Base-by-base conservation (phyloP, 2,329 filamentous ascomycete species). In the Aspergillus aculeatus region DNA sequence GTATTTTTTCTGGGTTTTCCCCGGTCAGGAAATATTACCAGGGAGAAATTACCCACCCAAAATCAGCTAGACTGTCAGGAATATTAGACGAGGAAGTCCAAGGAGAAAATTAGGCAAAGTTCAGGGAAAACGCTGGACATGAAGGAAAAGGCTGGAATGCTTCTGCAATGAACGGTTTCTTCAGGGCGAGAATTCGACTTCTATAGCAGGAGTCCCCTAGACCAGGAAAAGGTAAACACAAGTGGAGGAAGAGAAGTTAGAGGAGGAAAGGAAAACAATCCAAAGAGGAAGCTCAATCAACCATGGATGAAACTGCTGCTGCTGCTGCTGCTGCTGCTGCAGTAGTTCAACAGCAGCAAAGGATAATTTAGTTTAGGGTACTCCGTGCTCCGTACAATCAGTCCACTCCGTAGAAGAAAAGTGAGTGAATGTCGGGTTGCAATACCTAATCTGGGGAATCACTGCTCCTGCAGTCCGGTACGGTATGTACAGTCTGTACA, bases 1-100 rank as follows among this genome's bases (percentile, higher is more conserved):
- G 35, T 55, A 35, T 55, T 61, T 61, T 38, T 44, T 26, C 49
- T 24, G 47, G 48, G 44, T 48, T 48, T 51, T 44, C 44, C 57
- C 19, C 32, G 41, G 31, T 54, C 35, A 44, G 11, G 21, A 24
- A 54, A 47, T 14, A 19, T 35, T 21, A 52, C 29, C 29, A 52
- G 26, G 29, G 31, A 16, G 16, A 44, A 44, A 44, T n/a, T 44
- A 44, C 38, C 38, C 38, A 44, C 38, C 38, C 38, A 7, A 7
- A 44, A 44, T 12, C 14, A 35, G 32, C 32, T 35, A 35, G 32
- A 16, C 12, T 35, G 26, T 16, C 32, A 35, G 32, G 26, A 35
- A 16, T 12, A 35, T 35, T 16, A 48, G 47, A 44, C 38, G 23
- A 47, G 24, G 51, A 35, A 32, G 23, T 35, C 32, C 47, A 32